These are phyloP conservation scores for Diaporthe helianthi DNA, from an alignment of 2,329 filamentous ascomycete genomes.

Conservation along the genomic window DNA sequence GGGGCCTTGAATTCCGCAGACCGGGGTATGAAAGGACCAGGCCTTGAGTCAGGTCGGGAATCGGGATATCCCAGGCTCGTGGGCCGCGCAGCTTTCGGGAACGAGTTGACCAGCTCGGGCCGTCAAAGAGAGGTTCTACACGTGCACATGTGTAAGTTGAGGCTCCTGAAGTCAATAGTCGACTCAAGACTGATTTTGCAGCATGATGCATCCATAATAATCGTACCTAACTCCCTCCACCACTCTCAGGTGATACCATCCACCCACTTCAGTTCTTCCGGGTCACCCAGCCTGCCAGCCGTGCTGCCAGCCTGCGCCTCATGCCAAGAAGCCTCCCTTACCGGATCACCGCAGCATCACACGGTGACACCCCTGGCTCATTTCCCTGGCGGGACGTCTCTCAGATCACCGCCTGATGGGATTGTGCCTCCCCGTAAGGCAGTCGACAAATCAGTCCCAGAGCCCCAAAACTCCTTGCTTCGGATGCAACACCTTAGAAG, in stretches of 20 bases:
- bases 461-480: neutral
- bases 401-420: neutral
- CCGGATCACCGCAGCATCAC: slow-evolving; percentile 2
- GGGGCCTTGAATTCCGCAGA: neutral
- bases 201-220: neutral
- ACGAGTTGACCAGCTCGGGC: slow-evolving; percentile 4
- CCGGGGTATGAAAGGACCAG: slow-evolving; percentile 8
- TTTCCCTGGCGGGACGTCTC: slow-evolving; percentile 16
- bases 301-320: slow-evolving; percentile 16
- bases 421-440: slow-evolving; percentile 19
- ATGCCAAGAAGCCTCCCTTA: slow-evolving; percentile 19
- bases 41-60: slow-evolving; percentile 17
- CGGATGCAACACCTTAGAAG: slow-evolving; percentile 6
- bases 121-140: neutral
- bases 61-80: neutral
- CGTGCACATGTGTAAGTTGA: no score
- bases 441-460: neutral
- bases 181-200: slow-evolving; percentile 15
- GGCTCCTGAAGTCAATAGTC: no score
- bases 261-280: neutral
- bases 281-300: slow-evolving; percentile 3
- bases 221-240: neutral
- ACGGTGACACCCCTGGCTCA: slow-evolving; percentile 25
- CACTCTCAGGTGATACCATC: slow-evolving; percentile 3
- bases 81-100: neutral